Conservation (phyloP, 2,329 filamentous ascomycete genomes). For the Colletotrichum sojae region DNA sequence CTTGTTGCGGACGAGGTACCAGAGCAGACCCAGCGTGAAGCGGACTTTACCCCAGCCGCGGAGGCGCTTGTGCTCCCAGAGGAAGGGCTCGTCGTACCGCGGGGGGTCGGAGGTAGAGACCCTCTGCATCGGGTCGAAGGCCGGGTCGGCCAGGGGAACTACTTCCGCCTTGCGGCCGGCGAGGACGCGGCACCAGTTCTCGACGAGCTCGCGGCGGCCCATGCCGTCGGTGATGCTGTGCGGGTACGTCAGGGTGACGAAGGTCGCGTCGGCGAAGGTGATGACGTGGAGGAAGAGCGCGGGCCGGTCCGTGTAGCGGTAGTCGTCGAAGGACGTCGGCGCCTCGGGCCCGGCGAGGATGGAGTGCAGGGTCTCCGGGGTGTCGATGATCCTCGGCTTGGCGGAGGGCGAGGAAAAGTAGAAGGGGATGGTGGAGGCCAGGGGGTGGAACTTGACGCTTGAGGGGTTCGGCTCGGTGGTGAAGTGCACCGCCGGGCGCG, state of each 20-base stretch:
- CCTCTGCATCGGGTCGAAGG: conserved; percentile 40
- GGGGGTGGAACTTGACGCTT: conserved; percentile 13
- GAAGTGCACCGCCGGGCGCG: conserved; percentile 32
- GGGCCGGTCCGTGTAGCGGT: conserved; percentile 57
- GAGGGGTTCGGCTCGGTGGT: conserved; percentile 27
- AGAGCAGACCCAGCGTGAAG: conserved; percentile 23
- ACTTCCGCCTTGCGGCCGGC: conserved; percentile 58
- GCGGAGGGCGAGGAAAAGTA: neutral
- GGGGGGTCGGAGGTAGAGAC: conserved; percentile 38
- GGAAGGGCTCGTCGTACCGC: conserved; percentile 52
- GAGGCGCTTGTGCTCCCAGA: conserved; percentile 26
- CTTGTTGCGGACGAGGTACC: conserved; percentile 35
- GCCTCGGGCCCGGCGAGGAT: conserved; percentile 40
- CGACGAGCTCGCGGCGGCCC: conserved; percentile 40
- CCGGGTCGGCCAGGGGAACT: conserved; percentile 49
- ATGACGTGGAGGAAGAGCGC: conserved; percentile 63
- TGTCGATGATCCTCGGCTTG: conserved; percentile 16
- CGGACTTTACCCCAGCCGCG: conserved; percentile 15
- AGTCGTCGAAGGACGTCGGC: conserved; percentile 53
- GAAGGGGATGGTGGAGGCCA: conserved; percentile 28
- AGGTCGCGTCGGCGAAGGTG: conserved; percentile 63
- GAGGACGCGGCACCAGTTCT: conserved; percentile 61
- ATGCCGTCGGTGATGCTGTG: conserved; percentile 57
- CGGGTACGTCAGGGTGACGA: conserved; percentile 61
- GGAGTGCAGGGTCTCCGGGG: conserved; percentile 25